These are phyloP conservation scores for Rhodomyrtus tomentosa DNA, from an alignment of 345 rosid genomes.

Conservation along the genomic window DNA sequence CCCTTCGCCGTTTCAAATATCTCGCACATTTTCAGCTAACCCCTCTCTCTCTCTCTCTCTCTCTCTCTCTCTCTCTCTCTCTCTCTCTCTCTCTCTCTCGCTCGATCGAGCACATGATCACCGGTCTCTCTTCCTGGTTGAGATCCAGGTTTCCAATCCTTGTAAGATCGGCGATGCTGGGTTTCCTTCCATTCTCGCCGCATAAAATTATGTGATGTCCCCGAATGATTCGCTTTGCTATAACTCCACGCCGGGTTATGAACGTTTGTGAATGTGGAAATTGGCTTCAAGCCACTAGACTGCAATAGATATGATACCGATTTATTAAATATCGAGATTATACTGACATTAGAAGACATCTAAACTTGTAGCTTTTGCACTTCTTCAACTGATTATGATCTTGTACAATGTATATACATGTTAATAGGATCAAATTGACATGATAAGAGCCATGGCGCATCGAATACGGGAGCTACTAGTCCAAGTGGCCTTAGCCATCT, in stretches of 20 bases:
- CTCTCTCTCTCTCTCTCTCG: neutral
- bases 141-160: neutral
- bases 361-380: neutral
- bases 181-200: neutral
- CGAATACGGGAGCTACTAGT: neutral
- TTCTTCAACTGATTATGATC: neutral
- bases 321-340: neutral
- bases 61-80: neutral
- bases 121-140: neutral
- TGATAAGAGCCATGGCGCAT: neutral
- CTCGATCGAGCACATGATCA: neutral
- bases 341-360: neutral
- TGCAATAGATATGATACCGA: neutral
- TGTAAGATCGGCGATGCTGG: neutral
- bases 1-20: neutral
- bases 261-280: neutral
- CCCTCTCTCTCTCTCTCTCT: no score
- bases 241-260: neutral
- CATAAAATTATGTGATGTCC: neutral
- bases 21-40: no score
- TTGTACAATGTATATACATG: neutral
- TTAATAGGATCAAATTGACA: neutral
- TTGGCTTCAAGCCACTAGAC: neutral
- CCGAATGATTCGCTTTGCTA: neutral
- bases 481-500: neutral